phyloP scores from a whole-genome alignment of 148 eudicot species.

The Selenicereus undatus region DNA sequence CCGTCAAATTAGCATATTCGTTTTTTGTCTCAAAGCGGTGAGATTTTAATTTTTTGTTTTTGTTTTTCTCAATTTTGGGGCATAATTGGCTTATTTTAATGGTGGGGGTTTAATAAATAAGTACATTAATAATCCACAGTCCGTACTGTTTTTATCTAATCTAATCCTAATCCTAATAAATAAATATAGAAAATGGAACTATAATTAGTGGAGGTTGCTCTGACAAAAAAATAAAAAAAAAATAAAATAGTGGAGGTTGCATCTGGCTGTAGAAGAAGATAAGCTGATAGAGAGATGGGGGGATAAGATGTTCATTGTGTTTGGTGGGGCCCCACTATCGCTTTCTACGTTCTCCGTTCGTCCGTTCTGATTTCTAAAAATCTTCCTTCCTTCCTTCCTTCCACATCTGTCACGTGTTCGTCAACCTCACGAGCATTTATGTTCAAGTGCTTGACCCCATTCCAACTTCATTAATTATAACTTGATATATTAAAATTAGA shows the following conservation, averaged over 20 bases:
- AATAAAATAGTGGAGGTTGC: background rate
- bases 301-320: background rate
- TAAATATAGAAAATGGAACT: no score
- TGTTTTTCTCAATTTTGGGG: background rate
- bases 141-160: conserved; percentile 14
- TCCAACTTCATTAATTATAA: no score
- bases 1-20: conserved; percentile 14
- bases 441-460: background rate
- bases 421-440: background rate
- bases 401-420: background rate
- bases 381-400: no score
- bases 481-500: no score
- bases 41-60: background rate
- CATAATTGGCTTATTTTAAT: background rate
- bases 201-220: no score
- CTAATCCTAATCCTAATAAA: background rate
- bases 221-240: no score
- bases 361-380: background rate
- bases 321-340: background rate
- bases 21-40: conserved; percentile 5
- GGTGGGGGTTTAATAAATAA: background rate
- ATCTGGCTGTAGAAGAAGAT: background rate
- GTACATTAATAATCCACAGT: background rate
- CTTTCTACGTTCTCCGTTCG: background rate
- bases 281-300: background rate